phyloP scores from a whole-genome alignment of 305 asterid genomes.

The Fraxinus latifolia region DNA sequence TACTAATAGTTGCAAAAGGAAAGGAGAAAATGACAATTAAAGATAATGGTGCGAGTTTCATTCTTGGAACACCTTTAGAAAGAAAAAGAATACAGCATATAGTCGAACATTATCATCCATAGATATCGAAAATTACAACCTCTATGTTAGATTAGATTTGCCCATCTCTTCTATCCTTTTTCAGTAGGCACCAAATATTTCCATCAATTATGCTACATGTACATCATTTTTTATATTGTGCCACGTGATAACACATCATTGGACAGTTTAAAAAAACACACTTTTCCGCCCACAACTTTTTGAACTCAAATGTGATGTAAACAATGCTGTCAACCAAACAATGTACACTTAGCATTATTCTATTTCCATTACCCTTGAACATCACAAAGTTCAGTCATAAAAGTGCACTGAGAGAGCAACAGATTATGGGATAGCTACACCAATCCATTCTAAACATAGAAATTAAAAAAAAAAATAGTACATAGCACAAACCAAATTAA shows the following conservation, averaged over 20 bases:
- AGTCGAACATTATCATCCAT: conserved; percentile 6
- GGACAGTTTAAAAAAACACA: no score
- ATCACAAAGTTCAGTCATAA: not conserved
- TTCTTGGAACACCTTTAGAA: conserved; percentile 1
- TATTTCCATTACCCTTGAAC: not conserved
- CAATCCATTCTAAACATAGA: not conserved
- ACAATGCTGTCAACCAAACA: no score
- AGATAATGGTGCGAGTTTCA: conserved; percentile 1
- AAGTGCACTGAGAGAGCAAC: not conserved
- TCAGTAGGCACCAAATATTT: not conserved
- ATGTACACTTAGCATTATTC: no score
- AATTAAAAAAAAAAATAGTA: conserved; percentile 8
- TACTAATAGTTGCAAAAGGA: conserved; percentile 3
- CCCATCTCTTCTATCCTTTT: not conserved
- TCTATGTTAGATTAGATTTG: conserved; percentile 10
- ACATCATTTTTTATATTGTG: no score
- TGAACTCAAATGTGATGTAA: no score
- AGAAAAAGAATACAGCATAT: not conserved
- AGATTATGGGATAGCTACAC: not conserved
- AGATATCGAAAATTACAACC: not conserved
- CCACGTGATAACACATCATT: no score
- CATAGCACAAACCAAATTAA: conserved; percentile 21
- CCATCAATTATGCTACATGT: not conserved
- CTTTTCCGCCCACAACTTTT: no score
- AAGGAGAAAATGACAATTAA: not conserved